Conservation (phyloP, 179 eudicot species). For the Sideroxylon spinosum region DNA sequence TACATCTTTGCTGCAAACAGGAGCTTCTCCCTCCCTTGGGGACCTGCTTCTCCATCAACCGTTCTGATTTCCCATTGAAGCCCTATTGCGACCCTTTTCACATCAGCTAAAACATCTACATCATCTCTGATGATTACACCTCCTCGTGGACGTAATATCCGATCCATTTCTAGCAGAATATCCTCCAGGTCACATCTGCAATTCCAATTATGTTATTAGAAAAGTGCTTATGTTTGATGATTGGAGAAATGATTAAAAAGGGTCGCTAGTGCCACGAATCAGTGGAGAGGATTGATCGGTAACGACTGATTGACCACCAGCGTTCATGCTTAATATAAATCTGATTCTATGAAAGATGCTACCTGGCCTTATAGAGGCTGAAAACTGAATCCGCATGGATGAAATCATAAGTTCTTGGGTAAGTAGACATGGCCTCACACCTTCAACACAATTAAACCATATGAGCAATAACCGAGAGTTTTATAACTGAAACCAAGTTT, state of each 20-base stretch:
- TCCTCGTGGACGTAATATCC: slow-evolving; percentile 64
- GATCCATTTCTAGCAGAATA: slow-evolving; percentile 69
- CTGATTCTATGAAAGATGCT: not conserved
- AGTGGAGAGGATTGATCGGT: too few species aligned
- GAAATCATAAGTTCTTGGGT: slow-evolving; percentile 77
- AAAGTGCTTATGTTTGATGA: not conserved
- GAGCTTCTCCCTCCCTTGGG: slow-evolving; percentile 51
- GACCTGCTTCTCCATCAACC: slow-evolving; percentile 63
- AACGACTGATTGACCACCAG: too few species aligned
- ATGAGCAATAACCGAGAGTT: not conserved
- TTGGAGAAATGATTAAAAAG: not conserved
- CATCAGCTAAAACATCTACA: slow-evolving; percentile 45
- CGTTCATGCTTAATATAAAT: too few species aligned
- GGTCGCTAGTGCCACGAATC: too few species aligned
- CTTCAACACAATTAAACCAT: slow-evolving; percentile 21
- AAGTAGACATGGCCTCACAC: slow-evolving; percentile 90
- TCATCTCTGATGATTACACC: slow-evolving; percentile 62
- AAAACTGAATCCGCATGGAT: slow-evolving; percentile 65
- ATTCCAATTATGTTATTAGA: not conserved
- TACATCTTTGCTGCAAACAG: slow-evolving; percentile 61
- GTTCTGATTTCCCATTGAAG: slow-evolving; percentile 60
- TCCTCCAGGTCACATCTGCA: slow-evolving; percentile 56
- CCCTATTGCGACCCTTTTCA: slow-evolving; percentile 48
- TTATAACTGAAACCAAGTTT: not conserved
- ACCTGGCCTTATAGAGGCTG: slow-evolving; percentile 62